Conservation (phyloP, 2,329 filamentous ascomycete genomes). For the Talaromyces atroroseus region DNA sequence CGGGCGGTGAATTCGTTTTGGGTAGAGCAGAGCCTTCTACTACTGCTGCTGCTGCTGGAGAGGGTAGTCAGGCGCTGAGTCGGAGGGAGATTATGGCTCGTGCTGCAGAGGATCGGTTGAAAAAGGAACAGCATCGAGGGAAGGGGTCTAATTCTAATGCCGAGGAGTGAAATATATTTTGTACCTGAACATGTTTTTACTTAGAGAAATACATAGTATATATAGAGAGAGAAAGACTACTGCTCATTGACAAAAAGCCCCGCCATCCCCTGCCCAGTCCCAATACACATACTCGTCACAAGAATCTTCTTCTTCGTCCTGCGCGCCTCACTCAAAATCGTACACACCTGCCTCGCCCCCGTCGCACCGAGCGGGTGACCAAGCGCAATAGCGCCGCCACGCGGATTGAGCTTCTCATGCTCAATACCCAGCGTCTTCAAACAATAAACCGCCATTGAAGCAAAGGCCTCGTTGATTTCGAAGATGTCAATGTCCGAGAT, state of each 20-base stretch:
- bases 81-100: slow-evolving; percentile 69
- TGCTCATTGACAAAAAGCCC: slow-evolving; percentile 63
- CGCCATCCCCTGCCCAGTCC: slow-evolving; percentile 63
- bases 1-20: slow-evolving; percentile 70
- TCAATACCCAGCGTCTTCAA: slow-evolving; percentile 60
- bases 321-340: slow-evolving; percentile 77
- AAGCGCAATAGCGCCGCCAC: slow-evolving; percentile 86
- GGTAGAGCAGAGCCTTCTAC: slow-evolving; percentile 33
- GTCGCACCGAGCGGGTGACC: slow-evolving; percentile 90
- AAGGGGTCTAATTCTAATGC: slow-evolving; percentile 16
- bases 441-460: slow-evolving; percentile 96
- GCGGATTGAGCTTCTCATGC: slow-evolving; percentile 76
- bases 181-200: not conserved
- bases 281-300: slow-evolving; percentile 84
- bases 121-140: slow-evolving; percentile 44
- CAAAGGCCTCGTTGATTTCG: slow-evolving; percentile 97
- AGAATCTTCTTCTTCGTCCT: slow-evolving; percentile 85
- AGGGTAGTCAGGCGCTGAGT: slow-evolving; percentile 40
- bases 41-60: not conserved
- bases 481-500: slow-evolving; percentile 81
- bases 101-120: slow-evolving; percentile 64
- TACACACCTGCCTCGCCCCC: slow-evolving; percentile 83
- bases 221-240: slow-evolving; percentile 24
- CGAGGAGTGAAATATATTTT: not conserved
- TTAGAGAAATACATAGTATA: not conserved